Evolutionary conservation across 176 grass and related monocot species (phyloP).

Genomic region (Pontederia crassipes): DNA sequence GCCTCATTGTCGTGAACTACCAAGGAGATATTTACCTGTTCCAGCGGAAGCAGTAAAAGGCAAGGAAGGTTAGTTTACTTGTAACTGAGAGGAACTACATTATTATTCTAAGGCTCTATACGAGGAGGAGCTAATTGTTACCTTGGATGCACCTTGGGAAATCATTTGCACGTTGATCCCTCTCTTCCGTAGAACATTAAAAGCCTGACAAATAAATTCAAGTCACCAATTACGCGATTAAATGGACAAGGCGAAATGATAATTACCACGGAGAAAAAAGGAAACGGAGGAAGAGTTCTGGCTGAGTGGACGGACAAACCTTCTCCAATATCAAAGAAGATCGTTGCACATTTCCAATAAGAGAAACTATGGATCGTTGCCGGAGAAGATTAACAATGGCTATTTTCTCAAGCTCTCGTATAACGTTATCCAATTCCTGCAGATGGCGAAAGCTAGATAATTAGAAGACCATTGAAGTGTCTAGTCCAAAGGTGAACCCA

Average conservation of each 20-base stretch:
- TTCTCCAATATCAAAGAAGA: slow-evolving; percentile 83
- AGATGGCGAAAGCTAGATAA: slow-evolving; percentile 5
- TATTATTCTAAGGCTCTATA: too few relatives aligned
- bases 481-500: background rate
- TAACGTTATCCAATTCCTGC: slow-evolving; percentile 79
- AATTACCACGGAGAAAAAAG: background rate
- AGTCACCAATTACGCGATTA: background rate
- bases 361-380: slow-evolving; percentile 77
- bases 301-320: slow-evolving; percentile 16
- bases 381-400: slow-evolving; percentile 82
- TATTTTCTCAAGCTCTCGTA: slow-evolving; percentile 93
- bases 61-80: too few relatives aligned
- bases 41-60: too few relatives aligned
- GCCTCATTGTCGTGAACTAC: slow-evolving; percentile 83
- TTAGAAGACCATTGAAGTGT: background rate
- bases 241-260: background rate
- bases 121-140: slow-evolving; percentile 8
- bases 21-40: slow-evolving; percentile 87
- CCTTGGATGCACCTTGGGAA: slow-evolving; percentile 94
- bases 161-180: slow-evolving; percentile 93
- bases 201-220: slow-evolving; percentile 36
- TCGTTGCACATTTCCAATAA: slow-evolving; percentile 64
- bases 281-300: slow-evolving; percentile 3
- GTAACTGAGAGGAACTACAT: too few relatives aligned
- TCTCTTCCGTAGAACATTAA: slow-evolving; percentile 65